Base-by-base conservation (phyloP, 2,329 filamentous ascomycete species). In the Exophiala calicioides region DNA sequence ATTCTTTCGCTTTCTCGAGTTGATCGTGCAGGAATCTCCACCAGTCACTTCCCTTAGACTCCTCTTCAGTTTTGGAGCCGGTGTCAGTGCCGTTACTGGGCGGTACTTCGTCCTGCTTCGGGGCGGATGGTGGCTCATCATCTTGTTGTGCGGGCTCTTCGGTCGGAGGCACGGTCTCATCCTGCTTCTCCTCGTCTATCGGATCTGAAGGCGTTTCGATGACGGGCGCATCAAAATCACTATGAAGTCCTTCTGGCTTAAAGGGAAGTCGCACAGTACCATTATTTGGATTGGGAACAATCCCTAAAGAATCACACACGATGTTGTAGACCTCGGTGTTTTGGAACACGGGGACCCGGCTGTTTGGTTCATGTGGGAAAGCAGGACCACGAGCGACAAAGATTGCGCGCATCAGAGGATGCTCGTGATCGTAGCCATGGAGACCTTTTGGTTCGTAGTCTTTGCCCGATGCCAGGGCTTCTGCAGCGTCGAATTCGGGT, bases 281-380 rank as follows among this genome's bases (percentile, higher is more conserved):
- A 62, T 97, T 97, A 65, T 95, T 96, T 1, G 87, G 80, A 43
- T 77, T 76, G 0, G 90, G 87, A 3, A 67, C 66, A 47, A 97
- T 72, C 9, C 85, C 84, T 19, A 97, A 69, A 0, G 88, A 90
- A 68, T 96, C 90, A 65, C 91, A 96, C 33, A 97, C 69, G 53
- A 97, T 88, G 61, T 95, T 95, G 70, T 97, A 97, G 6, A 97
- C 86, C 61, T 96, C 87, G 49, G 82, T 90, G 56, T 97, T 97
- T 79, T 96, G 90, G 65, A 97, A 97, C 3, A 77, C 74, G 23
- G 87, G 81, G 23, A 97, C 68, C 54, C 83, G 80, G 65, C 87
- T 94, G 59, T 93, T 90, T 0, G 87, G 82, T 29, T 79, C 72
- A 60, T 96, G 90, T 0, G 89, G 88, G 63, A 98, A 98, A 0